phyloP scores from a whole-genome alignment of 805 yeast species.

The Candida vaughaniae region DNA sequence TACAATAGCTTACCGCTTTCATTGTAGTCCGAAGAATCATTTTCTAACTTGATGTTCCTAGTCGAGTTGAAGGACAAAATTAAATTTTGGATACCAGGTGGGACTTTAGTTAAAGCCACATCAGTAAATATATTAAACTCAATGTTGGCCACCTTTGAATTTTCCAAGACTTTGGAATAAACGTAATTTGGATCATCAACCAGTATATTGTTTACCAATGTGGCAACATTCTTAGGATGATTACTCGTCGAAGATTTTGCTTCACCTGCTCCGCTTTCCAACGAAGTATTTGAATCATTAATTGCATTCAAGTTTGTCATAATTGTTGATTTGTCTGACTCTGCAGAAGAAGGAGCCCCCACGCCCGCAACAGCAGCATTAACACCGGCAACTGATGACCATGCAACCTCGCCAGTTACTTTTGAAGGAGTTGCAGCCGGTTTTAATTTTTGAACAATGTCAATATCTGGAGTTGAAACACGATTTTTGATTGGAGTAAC shows the following conservation, averaged over 20 bases:
- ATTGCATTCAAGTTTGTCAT: not conserved
- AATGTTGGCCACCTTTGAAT: constrained; percentile 27
- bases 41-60: constrained; percentile 17
- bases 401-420: constrained; percentile 54
- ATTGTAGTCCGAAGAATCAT: constrained; percentile 17
- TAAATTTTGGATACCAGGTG: constrained; percentile 45
- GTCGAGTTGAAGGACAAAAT: constrained; percentile 38
- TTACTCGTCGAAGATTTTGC: not conserved
- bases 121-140: constrained; percentile 38
- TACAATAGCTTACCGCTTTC: constrained; percentile 10
- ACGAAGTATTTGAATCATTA: constrained; percentile 3
- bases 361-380: constrained; percentile 13
- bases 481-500: constrained; percentile 12
- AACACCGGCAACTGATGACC: constrained; percentile 55
- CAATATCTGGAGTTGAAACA: constrained; percentile 27
- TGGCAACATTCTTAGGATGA: no score
- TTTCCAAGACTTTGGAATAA: constrained; percentile 27
- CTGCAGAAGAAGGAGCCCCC: constrained; percentile 7
- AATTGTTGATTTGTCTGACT: constrained; percentile 4
- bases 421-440: constrained; percentile 57
- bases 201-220: not conserved
- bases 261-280: constrained; percentile 4
- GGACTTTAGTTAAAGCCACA: constrained; percentile 29
- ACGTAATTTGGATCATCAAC: constrained; percentile 8
- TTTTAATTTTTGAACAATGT: constrained; percentile 43